Conservation (phyloP, 148 eudicot species). For the Diospyros kaki region DNA sequence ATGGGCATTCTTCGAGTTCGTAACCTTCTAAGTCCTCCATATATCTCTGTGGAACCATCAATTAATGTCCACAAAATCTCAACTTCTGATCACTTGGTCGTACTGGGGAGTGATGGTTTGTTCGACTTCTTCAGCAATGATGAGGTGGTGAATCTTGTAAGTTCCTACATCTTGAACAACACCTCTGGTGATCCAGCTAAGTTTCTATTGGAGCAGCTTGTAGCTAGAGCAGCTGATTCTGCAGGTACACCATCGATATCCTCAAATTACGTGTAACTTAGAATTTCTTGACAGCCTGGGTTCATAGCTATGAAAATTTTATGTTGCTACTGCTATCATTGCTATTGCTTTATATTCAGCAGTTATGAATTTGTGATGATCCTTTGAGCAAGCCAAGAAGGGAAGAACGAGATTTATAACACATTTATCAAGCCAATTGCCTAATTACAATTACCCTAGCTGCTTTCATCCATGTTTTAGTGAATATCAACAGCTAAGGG, state of each 20-base stretch:
- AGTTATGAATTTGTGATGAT: no score
- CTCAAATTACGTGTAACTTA: background rate
- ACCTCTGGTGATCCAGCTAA: slow-evolving; percentile 92
- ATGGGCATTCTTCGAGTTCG: slow-evolving; percentile 95
- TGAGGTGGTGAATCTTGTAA: slow-evolving; percentile 64
- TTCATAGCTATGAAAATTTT: background rate
- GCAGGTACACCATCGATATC: slow-evolving; percentile 46
- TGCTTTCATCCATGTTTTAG: background rate
- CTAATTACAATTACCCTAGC: background rate
- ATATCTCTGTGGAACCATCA: slow-evolving; percentile 63
- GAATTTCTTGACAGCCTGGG: background rate
- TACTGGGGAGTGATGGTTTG: slow-evolving; percentile 91
- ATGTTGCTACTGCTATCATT: background rate
- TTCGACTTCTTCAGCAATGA: slow-evolving; percentile 93
- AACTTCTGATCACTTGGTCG: slow-evolving; percentile 68
- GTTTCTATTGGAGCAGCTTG: slow-evolving; percentile 75
- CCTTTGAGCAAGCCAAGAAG: no score
- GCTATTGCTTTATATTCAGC: background rate
- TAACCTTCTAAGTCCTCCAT: slow-evolving; percentile 87
- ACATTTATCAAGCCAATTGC: background rate
- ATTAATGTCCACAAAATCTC: slow-evolving; percentile 68
- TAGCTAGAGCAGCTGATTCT: slow-evolving; percentile 77
- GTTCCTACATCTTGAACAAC: slow-evolving; percentile 45
- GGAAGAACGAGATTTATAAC: no score
- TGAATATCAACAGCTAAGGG: background rate